Conservation (phyloP, 352 stramenopile genomes). For the Phytophthora palmivora region DNA sequence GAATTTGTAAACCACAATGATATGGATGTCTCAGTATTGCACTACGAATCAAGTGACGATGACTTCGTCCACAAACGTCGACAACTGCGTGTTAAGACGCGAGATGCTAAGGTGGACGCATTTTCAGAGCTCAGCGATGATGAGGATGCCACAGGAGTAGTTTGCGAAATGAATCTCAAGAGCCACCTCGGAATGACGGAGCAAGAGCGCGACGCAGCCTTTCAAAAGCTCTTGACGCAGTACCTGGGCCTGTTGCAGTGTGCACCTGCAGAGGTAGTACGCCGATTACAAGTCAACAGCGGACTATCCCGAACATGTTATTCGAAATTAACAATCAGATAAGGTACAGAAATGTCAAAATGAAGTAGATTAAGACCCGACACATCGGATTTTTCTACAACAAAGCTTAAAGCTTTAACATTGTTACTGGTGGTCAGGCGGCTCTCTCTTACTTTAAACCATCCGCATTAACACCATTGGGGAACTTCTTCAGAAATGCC, state of each 20-base stretch:
- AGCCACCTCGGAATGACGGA: slow-evolving; percentile 8
- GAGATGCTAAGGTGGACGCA: slow-evolving; percentile 6
- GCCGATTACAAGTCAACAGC: slow-evolving; percentile 16
- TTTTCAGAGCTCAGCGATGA: slow-evolving; percentile 14
- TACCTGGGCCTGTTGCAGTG: slow-evolving; percentile 58
- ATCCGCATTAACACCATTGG: no score
- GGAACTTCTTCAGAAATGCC: no score
- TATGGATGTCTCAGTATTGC: neutral
- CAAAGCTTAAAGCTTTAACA: no score
- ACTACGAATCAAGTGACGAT: slow-evolving; percentile 1
- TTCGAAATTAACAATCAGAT: no score
- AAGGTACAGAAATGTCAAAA: no score
- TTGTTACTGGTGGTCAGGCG: no score
- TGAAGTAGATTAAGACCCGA: no score
- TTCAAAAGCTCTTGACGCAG: slow-evolving; percentile 47
- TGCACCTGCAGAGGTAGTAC: slow-evolving; percentile 27
- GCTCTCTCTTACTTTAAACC: no score
- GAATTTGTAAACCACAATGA: neutral
- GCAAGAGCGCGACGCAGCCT: slow-evolving; percentile 34
- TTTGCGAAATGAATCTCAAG: neutral
- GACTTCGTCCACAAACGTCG: neutral
- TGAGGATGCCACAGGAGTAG: neutral
- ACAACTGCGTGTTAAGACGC: slow-evolving; percentile 28
- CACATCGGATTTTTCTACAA: no score
- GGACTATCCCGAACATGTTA: slow-evolving; percentile 3